These are phyloP conservation scores for Cryptococcus floricola DNA, from an alignment of 1,284 basidiomycete species.

Conservation along the genomic window DNA sequence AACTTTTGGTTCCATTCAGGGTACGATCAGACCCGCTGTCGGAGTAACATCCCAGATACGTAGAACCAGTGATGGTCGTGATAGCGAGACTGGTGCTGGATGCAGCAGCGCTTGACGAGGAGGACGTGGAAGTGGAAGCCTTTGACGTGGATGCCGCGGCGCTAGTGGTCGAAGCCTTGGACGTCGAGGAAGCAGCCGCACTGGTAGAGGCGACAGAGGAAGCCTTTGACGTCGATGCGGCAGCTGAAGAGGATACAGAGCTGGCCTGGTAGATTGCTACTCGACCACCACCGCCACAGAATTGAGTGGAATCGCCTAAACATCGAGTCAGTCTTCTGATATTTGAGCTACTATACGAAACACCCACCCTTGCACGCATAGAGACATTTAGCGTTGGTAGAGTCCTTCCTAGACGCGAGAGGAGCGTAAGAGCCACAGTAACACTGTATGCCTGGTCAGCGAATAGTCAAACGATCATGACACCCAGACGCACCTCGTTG, in stretches of 20 bases:
- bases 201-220: conserved; percentile 2
- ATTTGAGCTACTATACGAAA: too few relatives aligned
- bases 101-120: conserved; percentile 49
- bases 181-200: conserved; percentile 4
- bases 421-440: too few relatives aligned
- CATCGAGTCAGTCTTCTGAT: too few relatives aligned
- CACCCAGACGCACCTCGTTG: background rate
- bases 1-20: background rate
- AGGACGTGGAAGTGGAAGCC: conserved; percentile 33
- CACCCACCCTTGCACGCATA: too few relatives aligned
- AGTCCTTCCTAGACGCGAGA: too few relatives aligned
- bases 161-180: background rate
- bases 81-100: conserved; percentile 32
- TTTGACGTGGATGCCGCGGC: background rate
- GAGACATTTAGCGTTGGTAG: too few relatives aligned
- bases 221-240: background rate
- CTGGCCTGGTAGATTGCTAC: too few relatives aligned
- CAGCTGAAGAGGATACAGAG: too few relatives aligned
- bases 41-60: background rate
- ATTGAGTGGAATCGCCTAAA: too few relatives aligned
- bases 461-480: too few relatives aligned
- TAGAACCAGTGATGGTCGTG: background rate
- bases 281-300: too few relatives aligned
- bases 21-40: background rate
- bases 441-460: too few relatives aligned